phyloP scores from a whole-genome alignment of 139 green algal genomes.

The Chlamydomonas asymmetrica region DNA sequence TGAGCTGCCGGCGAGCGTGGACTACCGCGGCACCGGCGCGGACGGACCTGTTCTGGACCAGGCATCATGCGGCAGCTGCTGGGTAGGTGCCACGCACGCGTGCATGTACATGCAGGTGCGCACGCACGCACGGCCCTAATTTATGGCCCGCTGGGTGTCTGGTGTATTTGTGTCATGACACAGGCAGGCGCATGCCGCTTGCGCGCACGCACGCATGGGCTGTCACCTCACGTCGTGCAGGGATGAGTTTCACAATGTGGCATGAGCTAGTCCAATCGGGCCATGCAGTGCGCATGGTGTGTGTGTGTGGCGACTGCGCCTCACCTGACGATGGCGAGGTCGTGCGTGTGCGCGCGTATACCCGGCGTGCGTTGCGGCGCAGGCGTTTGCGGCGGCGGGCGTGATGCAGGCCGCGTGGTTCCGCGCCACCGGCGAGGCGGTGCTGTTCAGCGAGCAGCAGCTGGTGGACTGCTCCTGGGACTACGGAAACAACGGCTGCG shows the following conservation, averaged over 20 bases:
- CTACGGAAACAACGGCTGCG: conserved; percentile 47
- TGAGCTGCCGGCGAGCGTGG: conserved; percentile 44
- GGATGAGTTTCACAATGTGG: conserved; percentile 2
- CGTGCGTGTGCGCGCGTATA: too few relatives aligned
- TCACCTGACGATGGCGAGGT: too few relatives aligned
- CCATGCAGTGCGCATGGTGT: conserved; percentile 39
- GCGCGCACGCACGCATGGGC: too few relatives aligned
- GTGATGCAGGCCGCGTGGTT: conserved; percentile 45
- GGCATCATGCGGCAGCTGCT: conserved; percentile 44
- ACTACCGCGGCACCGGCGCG: conserved; percentile 59
- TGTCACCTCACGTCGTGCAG: not conserved
- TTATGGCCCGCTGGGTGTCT: too few relatives aligned
- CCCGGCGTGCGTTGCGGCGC: too few relatives aligned
- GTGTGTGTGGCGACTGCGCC: too few relatives aligned
- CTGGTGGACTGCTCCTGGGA: conserved; percentile 70
- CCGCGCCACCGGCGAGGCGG: conserved; percentile 47
- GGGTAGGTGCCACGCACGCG: too few relatives aligned
- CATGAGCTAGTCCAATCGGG: conserved; percentile 42
- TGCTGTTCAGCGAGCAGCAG: conserved; percentile 67
- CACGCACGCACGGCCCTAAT: too few relatives aligned
- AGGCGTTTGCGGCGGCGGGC: conserved; percentile 32
- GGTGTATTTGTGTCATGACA: too few relatives aligned
- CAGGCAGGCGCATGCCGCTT: too few relatives aligned
- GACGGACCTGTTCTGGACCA: conserved; percentile 66
- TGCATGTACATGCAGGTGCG: too few relatives aligned